These are phyloP conservation scores for Naganishia onofrii DNA, from an alignment of 768 basidiomycete species.

Conservation along the genomic window DNA sequence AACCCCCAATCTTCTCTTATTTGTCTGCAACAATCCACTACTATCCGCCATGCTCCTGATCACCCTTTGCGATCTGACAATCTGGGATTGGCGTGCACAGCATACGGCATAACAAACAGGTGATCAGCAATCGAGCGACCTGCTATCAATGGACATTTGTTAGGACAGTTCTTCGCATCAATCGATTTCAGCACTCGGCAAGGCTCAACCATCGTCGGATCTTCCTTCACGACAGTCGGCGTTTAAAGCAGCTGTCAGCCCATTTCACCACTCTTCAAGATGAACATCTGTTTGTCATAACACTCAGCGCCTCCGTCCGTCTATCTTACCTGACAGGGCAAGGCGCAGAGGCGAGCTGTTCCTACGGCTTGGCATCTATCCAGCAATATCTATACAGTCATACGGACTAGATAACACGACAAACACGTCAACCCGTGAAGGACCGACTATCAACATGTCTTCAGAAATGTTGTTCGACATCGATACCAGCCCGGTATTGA, in stretches of 20 bases:
- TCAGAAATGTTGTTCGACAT: slow-evolving; percentile 16
- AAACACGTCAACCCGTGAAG: neutral
- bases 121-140: neutral
- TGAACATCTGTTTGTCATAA: slow-evolving; percentile 14
- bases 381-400: neutral
- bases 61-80: neutral
- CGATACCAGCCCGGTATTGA: slow-evolving; percentile 17
- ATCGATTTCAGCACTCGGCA: neutral
- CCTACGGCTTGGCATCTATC: neutral
- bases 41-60: too few relatives aligned
- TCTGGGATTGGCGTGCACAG: neutral
- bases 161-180: neutral
- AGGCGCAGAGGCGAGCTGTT: slow-evolving; percentile 1
- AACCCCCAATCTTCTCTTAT: neutral
- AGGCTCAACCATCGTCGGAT: neutral
- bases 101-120: neutral
- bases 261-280: neutral
- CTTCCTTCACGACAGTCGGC: neutral
- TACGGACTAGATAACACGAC: neutral
- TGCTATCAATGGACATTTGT: neutral
- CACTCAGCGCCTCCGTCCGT: slow-evolving; percentile 13
- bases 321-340: slow-evolving; percentile 22
- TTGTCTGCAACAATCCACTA: neutral
- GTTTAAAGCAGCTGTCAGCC: neutral
- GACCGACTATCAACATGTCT: neutral